Evolutionary conservation across 176 grass and related monocot genomes (phyloP), one percentile per base, ranked within the genome.

Genomic region (Musa schizocarpa): DNA sequence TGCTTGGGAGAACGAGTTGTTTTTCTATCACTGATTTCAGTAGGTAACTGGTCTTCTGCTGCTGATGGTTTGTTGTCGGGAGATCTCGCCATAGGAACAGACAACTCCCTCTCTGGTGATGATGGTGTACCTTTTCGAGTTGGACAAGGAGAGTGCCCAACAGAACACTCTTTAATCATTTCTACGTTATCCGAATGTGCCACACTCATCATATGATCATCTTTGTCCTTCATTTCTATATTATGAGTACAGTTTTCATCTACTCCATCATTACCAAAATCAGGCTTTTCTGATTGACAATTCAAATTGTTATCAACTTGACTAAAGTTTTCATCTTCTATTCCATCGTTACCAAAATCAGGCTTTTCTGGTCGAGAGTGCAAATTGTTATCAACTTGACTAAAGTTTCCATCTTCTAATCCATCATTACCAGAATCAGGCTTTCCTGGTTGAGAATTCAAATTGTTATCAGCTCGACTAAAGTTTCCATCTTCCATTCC

Each of bases 401-500:
- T 65, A 76, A 73, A 64, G 65, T 74, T 89, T 75, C 68, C 79
- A 81, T 69, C 67, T 77, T 85, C 77, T 58, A 83, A 85, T 76
- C 65, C 71, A 71, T 85, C 85, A 77, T 84, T 71, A 56, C 76
- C 77, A 79, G 56, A 50, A 59, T 65, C 84, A 76, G 58, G 54
- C 74, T 83, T 82, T 81, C 78, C 87, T 79, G 65, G 63, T 57
- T 65, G 59, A 65, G 77, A 72, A 72, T 21, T 85, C 16, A 50
- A 51, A 52, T 70, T 50, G 51, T 50, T 70, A 2, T 50, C 68
- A 22, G 69, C 74, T 50, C 34, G 34, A 72, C 61, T 65, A 76
- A 76, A 64, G 65, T 74, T 89, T 75, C 68, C 79, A 81, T 69
- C 67, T 77, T 85, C 77, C 56, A 83, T 87, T 76, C 65, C 71